These are phyloP conservation scores for Helotiales sp. DNA, from an alignment of 2,329 filamentous ascomycete genomes.

Conservation along the genomic window DNA sequence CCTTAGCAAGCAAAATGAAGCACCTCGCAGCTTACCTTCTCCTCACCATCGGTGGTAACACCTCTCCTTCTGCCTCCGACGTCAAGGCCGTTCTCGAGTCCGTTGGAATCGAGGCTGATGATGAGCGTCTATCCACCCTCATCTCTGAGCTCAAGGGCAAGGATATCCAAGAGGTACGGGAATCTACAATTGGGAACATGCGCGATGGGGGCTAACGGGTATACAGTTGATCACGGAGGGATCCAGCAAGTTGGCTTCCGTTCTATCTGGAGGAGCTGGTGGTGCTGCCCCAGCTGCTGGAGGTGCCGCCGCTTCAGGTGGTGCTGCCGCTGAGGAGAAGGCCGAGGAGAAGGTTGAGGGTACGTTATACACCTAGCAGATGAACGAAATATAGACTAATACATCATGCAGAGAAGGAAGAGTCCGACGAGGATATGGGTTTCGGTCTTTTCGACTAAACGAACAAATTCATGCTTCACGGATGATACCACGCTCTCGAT, in stretches of 20 bases:
- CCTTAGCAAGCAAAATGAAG: slow-evolving; percentile 84
- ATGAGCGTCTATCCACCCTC: slow-evolving; percentile 84
- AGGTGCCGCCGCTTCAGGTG: slow-evolving; percentile 70
- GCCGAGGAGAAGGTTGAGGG: slow-evolving; percentile 80
- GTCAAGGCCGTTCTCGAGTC: slow-evolving; percentile 88
- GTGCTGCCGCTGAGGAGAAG: slow-evolving; percentile 66
- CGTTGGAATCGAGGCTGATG: slow-evolving; percentile 93
- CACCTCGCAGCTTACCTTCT: slow-evolving; percentile 99
- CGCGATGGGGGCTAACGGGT: slow-evolving; percentile 34
- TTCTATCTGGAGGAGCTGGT: slow-evolving; percentile 87
- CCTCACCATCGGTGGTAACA: slow-evolving; percentile 91
- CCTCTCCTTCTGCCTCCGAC: slow-evolving; percentile 82
- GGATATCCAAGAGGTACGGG: slow-evolving; percentile 83
- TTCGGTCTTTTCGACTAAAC: slow-evolving; percentile 79
- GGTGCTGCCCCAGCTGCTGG: slow-evolving; percentile 62
- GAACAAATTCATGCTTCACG: slow-evolving; percentile 36
- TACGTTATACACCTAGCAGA: slow-evolving; percentile 59
- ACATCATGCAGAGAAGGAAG: slow-evolving; percentile 59
- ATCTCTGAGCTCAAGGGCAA: slow-evolving; percentile 91
- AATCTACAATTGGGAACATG: slow-evolving; percentile 36
- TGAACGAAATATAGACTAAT: slow-evolving; percentile 33
- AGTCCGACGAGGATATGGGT: slow-evolving; percentile 78
- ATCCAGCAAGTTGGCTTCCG: slow-evolving; percentile 92
- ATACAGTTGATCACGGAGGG: slow-evolving; percentile 87
- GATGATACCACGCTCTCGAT: slow-evolving; percentile 35